phyloP scores from a whole-genome alignment of 1,139 yeast species.

The Saccharomycopsis crataegensis region DNA sequence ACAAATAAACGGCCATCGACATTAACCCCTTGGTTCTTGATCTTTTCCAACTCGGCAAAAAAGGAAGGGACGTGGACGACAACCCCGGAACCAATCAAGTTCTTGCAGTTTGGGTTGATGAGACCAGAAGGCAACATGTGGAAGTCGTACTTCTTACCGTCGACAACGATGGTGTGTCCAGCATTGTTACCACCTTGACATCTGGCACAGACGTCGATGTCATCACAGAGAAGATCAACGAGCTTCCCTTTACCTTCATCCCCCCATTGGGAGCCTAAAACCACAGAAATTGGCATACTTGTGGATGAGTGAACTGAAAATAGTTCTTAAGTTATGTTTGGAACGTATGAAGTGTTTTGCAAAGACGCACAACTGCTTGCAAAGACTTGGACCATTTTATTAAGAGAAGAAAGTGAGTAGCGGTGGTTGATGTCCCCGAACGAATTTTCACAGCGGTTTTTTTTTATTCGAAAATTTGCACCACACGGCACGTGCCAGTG shows the following conservation, averaged over 20 bases:
- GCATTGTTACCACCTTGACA: constrained; percentile 99
- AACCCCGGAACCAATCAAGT: constrained; percentile 93
- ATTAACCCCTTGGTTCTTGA: constrained; percentile 74
- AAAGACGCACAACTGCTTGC: no score
- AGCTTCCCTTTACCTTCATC: constrained; percentile 99
- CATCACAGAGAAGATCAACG: constrained; percentile 88
- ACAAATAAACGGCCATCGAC: constrained; percentile 78
- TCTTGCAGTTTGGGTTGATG: constrained; percentile 84
- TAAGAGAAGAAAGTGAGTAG: no score
- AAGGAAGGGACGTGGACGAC: constrained; percentile 93
- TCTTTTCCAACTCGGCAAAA: constrained; percentile 73
- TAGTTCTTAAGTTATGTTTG: no score
- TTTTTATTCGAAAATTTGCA: no score
- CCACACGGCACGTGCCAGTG: no score
- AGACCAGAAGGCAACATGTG: constrained; percentile 98
- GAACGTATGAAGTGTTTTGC: no score
- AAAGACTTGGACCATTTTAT: no score
- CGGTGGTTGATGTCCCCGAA: no score
- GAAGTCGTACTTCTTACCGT: constrained; percentile 84
- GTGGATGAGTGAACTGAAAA: constrained; percentile 22
- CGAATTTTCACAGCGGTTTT: no score
- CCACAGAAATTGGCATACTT: constrained; percentile 54
- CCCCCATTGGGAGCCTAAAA: constrained; percentile 98
- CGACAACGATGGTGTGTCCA: constrained; percentile 96
- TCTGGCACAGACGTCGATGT: constrained; percentile 93